These are phyloP conservation scores for Phytophthora meadii DNA, from an alignment of 352 stramenopile species.

Conservation along the genomic window DNA sequence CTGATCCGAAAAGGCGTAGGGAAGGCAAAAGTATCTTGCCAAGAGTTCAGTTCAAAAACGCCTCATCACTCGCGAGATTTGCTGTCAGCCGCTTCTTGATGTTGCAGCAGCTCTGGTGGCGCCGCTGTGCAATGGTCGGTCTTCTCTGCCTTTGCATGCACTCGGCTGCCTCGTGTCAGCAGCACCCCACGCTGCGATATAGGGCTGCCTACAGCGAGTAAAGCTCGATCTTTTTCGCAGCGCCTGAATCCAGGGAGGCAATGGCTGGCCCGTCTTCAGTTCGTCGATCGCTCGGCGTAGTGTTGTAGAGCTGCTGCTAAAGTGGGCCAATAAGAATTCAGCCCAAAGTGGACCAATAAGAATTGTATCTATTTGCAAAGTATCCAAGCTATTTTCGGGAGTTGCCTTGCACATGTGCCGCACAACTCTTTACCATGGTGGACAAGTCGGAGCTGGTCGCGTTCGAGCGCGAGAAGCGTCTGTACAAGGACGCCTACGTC, in stretches of 20 bases:
- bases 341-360: background rate
- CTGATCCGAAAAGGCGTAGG: slow-evolving; percentile 29
- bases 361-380: background rate
- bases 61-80: slow-evolving; percentile 16
- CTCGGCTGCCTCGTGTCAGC: background rate
- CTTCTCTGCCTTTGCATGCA: too few relatives aligned
- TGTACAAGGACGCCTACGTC: slow-evolving; percentile 82
- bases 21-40: slow-evolving; percentile 40
- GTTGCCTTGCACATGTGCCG: background rate
- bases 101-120: background rate
- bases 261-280: slow-evolving; percentile 13
- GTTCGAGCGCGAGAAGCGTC: slow-evolving; percentile 77
- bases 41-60: slow-evolving; percentile 25
- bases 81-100: slow-evolving; percentile 9
- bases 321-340: slow-evolving; percentile 7
- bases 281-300: slow-evolving; percentile 11
- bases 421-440: slow-evolving; percentile 26
- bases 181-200: background rate
- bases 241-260: slow-evolving; percentile 1
- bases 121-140: too few relatives aligned
- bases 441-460: slow-evolving; percentile 62
- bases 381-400: slow-evolving; percentile 18
- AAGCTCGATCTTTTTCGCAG: slow-evolving; percentile 11
- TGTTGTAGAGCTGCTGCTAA: too few relatives aligned
- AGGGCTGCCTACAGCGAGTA: background rate